A percentile compares a stretch with the other conserved stretches of the same genome.
phyloP scores from a whole-genome alignment of 1,139 yeast species.

The Debaryomyces subglobosus region DNA sequence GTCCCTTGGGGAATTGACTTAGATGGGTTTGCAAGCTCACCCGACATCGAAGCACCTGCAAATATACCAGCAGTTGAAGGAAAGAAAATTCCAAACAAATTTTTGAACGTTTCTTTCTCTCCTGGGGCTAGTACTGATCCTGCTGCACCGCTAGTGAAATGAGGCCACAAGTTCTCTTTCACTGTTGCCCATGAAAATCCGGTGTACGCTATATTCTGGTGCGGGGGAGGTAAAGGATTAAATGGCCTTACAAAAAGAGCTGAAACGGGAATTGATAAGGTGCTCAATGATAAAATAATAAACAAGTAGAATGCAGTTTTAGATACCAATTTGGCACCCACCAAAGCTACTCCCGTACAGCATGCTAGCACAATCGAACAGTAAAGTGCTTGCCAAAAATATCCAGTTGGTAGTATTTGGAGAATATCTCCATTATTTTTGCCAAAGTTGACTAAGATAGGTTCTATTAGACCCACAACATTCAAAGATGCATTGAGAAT shows the following conservation, averaged over 20 bases:
- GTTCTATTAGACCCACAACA: slow-evolving; percentile 80
- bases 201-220: slow-evolving; percentile 57
- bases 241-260: slow-evolving; percentile 63
- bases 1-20: slow-evolving; percentile 91
- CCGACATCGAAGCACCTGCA: slow-evolving; percentile 99
- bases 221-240: slow-evolving; percentile 48
- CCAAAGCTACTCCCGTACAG: slow-evolving; percentile 78
- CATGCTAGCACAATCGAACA: slow-evolving; percentile 66
- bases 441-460: slow-evolving; percentile 69
- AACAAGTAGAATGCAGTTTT: slow-evolving; percentile 81
- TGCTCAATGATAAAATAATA: slow-evolving; percentile 67
- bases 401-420: slow-evolving; percentile 54
- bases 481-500: slow-evolving; percentile 74
- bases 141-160: slow-evolving; percentile 87
- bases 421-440: slow-evolving; percentile 56
- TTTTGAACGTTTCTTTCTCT: slow-evolving; percentile 69
- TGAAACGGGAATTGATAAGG: slow-evolving; percentile 82
- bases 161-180: slow-evolving; percentile 67
- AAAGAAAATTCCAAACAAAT: slow-evolving; percentile 90
- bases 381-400: slow-evolving; percentile 59
- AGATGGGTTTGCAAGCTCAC: slow-evolving; percentile 86
- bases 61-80: slow-evolving; percentile 98
- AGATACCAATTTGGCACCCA: slow-evolving; percentile 84
- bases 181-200: slow-evolving; percentile 76
- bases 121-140: slow-evolving; percentile 70